Evolutionary conservation across 1,284 basidiomycete genomes (phyloP), one percentile per base, ranked within the genome.

Genomic region (Apiotrichum sp.): DNA sequence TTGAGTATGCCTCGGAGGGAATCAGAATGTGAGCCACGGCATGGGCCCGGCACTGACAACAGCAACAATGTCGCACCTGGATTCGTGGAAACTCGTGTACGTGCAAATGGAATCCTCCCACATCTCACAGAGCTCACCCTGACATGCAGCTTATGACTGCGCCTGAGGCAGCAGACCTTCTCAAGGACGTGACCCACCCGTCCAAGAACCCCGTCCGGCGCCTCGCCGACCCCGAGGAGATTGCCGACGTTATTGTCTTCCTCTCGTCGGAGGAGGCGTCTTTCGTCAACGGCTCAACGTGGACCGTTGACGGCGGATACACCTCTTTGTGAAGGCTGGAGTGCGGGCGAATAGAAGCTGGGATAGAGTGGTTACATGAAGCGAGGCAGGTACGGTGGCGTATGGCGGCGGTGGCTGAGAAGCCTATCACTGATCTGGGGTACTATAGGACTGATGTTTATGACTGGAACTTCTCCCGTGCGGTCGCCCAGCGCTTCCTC

Each of bases 241-340:
- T 70, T n/a, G 66, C 68, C 6, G 68, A 70, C 56, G 60, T 63
- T 10, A 52, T 63, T 11, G 42, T 66, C 11, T 70, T 68, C 56
- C 46, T 70, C 40, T 57, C 42, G 34, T 56, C 56, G 22, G 64
- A 67, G 48, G 62, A 61, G 53, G 65, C 66, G 16, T 63, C 60
- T 40, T 70, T 70, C 41, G 65, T 68, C 0, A 65, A 65, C 31
- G 68, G 68, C 40, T 61, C 65, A 10, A 59, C 59, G 36, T 55
- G 48, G 48, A 38, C 35, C 13, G 36, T 55, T 8, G 54, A 55
- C 13, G 54, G 54, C 31, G 54, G 44, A 9, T 45, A 45, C 44
- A 45, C 44, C 7, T 9, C 44, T 6, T 14, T 45, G 44, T 45
- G 22, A 22, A 22, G 22, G 22, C 22, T 22, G 22, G 22, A 22